phyloP scores from a whole-genome alignment of 768 basidiomycete species.

The Kwoniella botswanensis region DNA sequence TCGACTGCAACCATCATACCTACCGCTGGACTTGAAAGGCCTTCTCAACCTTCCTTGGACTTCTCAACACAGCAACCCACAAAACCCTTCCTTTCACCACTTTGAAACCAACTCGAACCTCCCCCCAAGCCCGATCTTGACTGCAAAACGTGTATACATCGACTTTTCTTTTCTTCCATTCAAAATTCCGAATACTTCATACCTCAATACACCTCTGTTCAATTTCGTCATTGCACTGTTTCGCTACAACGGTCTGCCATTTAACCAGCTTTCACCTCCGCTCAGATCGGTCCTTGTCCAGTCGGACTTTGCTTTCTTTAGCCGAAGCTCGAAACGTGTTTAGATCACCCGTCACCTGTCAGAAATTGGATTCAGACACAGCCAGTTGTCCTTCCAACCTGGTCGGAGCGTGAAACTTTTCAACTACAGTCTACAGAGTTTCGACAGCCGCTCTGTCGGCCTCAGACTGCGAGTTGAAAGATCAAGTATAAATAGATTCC shows the following conservation, averaged over 20 bases:
- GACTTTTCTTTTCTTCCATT: neutral
- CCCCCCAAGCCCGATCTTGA: neutral
- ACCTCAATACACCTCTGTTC: neutral
- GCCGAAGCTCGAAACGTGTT: neutral
- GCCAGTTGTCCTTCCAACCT: neutral
- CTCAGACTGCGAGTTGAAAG: slow-evolving; percentile 7
- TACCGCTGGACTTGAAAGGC: slow-evolving; percentile 2
- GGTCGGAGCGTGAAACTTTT: slow-evolving; percentile 1
- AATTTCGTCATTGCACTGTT: neutral
- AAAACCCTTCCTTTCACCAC: neutral
- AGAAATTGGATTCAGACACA: neutral
- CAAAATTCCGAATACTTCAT: neutral
- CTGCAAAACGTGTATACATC: neutral
- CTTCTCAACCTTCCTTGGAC: neutral
- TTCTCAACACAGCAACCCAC: neutral
- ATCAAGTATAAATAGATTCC: slow-evolving; percentile 7
- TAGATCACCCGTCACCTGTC: neutral
- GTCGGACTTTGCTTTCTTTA: neutral
- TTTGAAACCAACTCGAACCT: neutral
- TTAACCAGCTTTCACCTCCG: slow-evolving; percentile 1
- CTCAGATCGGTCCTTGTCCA: neutral
- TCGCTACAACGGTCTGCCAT: too few species aligned
- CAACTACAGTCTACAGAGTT: slow-evolving; percentile 15
- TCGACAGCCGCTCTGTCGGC: slow-evolving; percentile 12
- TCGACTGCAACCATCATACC: too few species aligned